Percentiles rank a stretch among this genome's conserved stretches.
Conservation (phyloP, 2,329 filamentous ascomycete species). For the Penicillium sp. region DNA sequence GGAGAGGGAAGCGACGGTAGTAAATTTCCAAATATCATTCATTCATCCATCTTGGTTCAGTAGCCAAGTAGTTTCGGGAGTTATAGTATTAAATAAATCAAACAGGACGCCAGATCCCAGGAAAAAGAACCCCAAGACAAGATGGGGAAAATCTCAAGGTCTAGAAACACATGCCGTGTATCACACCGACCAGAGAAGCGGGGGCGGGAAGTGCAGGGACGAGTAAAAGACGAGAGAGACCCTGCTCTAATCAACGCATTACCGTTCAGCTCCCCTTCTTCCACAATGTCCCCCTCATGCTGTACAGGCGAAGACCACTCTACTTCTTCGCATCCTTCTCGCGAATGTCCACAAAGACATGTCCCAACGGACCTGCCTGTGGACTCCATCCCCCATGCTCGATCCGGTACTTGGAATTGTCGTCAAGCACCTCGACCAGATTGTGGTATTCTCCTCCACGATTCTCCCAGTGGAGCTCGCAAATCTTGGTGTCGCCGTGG, state of each 20-base stretch:
- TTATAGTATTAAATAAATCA: too few relatives aligned
- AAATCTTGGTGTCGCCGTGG: slow-evolving; percentile 28
- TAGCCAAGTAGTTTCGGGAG: slow-evolving; percentile 2
- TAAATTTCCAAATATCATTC: slow-evolving; percentile 2
- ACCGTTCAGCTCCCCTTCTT: neutral
- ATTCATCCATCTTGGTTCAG: slow-evolving; percentile 18
- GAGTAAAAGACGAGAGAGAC: too few relatives aligned
- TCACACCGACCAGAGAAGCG: neutral
- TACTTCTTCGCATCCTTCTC: slow-evolving; percentile 16
- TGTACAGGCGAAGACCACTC: neutral
- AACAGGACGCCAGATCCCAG: neutral
- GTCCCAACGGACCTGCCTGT: slow-evolving; percentile 25
- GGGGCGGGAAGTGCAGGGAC: too few relatives aligned
- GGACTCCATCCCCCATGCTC: slow-evolving; percentile 28
- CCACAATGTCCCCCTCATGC: neutral
- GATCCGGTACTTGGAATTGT: slow-evolving; percentile 22
- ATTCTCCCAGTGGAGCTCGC: slow-evolving; percentile 31
- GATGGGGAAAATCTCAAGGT: neutral
- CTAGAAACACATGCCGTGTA: neutral
- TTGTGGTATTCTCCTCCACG: slow-evolving; percentile 20
- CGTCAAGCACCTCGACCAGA: slow-evolving; percentile 24
- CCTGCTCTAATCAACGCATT: too few relatives aligned
- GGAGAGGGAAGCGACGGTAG: too few relatives aligned
- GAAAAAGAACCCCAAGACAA: neutral
- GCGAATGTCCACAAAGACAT: slow-evolving; percentile 27